Evolutionary conservation across 371 early-diverging fungal species (phyloP).

Genomic region (Syncephalastrum racemosum): DNA sequence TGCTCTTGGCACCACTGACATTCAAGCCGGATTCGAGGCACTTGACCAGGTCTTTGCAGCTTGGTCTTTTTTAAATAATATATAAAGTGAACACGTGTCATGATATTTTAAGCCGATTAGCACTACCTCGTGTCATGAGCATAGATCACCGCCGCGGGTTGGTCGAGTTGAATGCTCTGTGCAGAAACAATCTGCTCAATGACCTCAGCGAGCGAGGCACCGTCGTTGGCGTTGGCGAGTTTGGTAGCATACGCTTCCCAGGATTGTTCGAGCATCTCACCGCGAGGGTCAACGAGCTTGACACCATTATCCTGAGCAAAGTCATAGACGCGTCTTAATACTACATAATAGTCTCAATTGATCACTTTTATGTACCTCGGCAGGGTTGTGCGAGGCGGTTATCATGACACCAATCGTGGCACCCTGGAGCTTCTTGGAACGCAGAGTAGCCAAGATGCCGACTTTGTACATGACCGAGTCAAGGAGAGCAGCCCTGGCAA

Average conservation of each 20-base stretch:
- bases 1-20: constrained; percentile 66
- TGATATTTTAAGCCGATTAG: constrained; percentile 4
- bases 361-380: constrained; percentile 52
- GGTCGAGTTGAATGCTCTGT: constrained; percentile 72
- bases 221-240: constrained; percentile 87
- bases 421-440: constrained; percentile 86
- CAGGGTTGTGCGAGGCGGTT: constrained; percentile 99
- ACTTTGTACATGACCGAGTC: constrained; percentile 94
- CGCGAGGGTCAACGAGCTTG: constrained; percentile 98
- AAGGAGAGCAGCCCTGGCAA: constrained; percentile 70
- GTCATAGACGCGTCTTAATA: not conserved
- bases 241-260: constrained; percentile 95
- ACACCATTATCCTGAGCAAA: constrained; percentile 95
- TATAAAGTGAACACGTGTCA: not conserved
- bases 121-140: constrained; percentile 92
- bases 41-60: constrained; percentile 80
- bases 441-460: constrained; percentile 90
- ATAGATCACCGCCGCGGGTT: constrained; percentile 73
- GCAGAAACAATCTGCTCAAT: constrained; percentile 66
- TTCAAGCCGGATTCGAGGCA: constrained; percentile 82
- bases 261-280: constrained; percentile 97
- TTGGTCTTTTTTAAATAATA: constrained; percentile 56
- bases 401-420: constrained; percentile 97
- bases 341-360: not conserved
- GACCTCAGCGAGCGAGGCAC: constrained; percentile 62